Evolutionary conservation across 306 rosid genomes (phyloP), one percentile per base, ranked within the genome.

Genomic region (Castanospermum australe): DNA sequence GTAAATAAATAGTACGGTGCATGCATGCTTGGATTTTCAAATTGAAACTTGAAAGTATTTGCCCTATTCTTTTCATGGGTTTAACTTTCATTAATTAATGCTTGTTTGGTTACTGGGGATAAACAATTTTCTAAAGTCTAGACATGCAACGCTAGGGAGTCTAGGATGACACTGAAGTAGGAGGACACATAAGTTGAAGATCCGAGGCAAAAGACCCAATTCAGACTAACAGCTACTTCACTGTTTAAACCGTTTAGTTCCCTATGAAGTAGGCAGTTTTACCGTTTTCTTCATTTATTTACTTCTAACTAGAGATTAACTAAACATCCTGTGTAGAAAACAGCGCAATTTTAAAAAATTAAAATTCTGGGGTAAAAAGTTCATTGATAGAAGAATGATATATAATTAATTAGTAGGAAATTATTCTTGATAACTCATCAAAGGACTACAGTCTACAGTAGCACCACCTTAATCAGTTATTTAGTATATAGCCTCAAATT

Each of bases 131-230:
- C 70, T 65, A 81, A 81, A 73, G 76, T 55, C 10, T 45, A 47
- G 47, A 57, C 65, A 81, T 44, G 64, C 59, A 47, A 67, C 57
- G 59, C 25, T 70, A 60, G 67, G 67, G 47, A 44, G 71, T 39
- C 0, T 75, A 57, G 48, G 68, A 57, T 67, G 77, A 28, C 61
- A 75, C 5, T 7, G 67, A 60, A 50, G 75, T 41, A 69, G 6
- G 24, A 51, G 42, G 79, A 76, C 79, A 3, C 6, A 73, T 38
- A 7, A 67, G 69, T 79, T 83, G 57, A 45, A 80, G 87, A 83
- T 73, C 87, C 84, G 77, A 83, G 84, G 87, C 42, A 79, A 83
- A 59, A 73, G 73, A 83, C 45, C 57, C 52, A 66, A 18, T 35
- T 72, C 50, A 78, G 80, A 65, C 24, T 67, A 83, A 73, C 83